Evolutionary conservation across 176 grass and related monocot species (phyloP).

Genomic region (Triticum dicoccoides): DNA sequence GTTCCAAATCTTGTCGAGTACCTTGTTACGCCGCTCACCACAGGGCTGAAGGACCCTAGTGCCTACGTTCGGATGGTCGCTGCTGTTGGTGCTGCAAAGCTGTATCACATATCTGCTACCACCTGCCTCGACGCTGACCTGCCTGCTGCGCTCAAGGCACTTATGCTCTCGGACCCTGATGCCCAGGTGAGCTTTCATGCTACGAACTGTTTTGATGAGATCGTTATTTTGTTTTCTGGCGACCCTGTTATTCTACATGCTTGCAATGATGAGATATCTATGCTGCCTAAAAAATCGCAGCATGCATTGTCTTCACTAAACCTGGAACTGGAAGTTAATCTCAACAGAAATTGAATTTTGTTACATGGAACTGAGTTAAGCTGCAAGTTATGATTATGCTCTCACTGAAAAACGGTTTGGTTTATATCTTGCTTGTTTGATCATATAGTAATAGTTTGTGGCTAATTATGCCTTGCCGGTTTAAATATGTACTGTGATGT

Average conservation of each 20-base stretch:
- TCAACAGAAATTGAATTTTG: neutral
- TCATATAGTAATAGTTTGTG: neutral
- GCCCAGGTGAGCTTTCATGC: slow-evolving; percentile 53
- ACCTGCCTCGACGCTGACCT: slow-evolving; percentile 93
- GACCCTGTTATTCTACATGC: neutral
- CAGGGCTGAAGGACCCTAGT: slow-evolving; percentile 84
- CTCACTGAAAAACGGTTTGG: neutral
- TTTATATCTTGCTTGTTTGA: neutral
- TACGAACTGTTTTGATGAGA: slow-evolving; percentile 6
- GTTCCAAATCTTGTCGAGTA: slow-evolving; percentile 97
- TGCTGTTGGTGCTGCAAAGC: slow-evolving; percentile 70
- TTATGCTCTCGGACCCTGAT: slow-evolving; percentile 92
- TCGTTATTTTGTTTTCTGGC: neutral
- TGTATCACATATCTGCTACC: slow-evolving; percentile 88
- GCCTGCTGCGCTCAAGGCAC: slow-evolving; percentile 70
- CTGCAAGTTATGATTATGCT: slow-evolving; percentile 1
- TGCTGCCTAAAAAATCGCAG: neutral
- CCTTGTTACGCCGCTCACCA: slow-evolving; percentile 74
- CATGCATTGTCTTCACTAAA: slow-evolving; percentile 11
- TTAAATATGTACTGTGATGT: neutral
- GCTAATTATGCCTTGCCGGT: neutral
- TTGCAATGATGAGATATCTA: neutral
- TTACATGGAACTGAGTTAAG: neutral
- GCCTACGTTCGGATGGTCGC: slow-evolving; percentile 86
- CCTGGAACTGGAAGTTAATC: slow-evolving; percentile 15